Percentiles rank a stretch among this genome's conserved stretches.
Conservation (phyloP, 345 rosid genomes). For the Euclidium syriacum region DNA sequence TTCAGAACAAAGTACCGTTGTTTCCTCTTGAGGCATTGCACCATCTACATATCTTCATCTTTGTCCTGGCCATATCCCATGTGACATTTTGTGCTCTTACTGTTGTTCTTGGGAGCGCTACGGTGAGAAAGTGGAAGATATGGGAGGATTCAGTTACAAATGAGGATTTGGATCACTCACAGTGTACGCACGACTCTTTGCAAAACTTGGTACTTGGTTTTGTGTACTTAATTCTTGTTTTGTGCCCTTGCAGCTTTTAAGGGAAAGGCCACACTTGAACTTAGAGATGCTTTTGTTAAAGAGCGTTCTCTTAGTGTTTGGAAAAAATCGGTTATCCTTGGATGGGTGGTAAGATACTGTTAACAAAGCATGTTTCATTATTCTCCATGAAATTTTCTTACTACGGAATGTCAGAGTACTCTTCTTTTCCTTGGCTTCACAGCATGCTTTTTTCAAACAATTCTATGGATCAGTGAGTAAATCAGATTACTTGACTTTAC, state of each 20-base stretch:
- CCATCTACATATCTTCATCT: conserved; percentile 71
- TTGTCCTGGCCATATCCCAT: conserved; percentile 63
- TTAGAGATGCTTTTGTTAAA: conserved; percentile 62
- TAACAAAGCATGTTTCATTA: too few relatives aligned
- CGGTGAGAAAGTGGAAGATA: conserved; percentile 66
- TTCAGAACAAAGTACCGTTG: conserved; percentile 50
- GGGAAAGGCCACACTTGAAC: conserved; percentile 51
- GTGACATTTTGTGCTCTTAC: conserved; percentile 56
- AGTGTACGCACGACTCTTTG: too few relatives aligned
- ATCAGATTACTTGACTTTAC: conserved; percentile 73
- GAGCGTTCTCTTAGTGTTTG: conserved; percentile 72
- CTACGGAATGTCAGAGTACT: too few relatives aligned
- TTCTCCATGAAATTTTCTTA: too few relatives aligned
- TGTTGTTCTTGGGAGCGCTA: conserved; percentile 49
- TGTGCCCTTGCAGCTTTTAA: conserved; percentile 56
- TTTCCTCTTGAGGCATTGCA: conserved; percentile 59
- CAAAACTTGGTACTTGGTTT: too few relatives aligned
- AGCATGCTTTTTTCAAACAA: conserved; percentile 85
- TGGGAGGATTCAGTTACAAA: conserved; percentile 62
- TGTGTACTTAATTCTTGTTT: too few relatives aligned
- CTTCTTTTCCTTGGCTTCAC: too few relatives aligned
- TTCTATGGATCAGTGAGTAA: conserved; percentile 81
- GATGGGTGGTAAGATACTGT: conserved; percentile 91
- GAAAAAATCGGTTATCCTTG: conserved; percentile 45
- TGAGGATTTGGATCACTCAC: conserved; percentile 35